A percentile compares a stretch with the other conserved stretches of the same genome.
Evolutionary conservation across 768 basidiomycete species (phyloP).

Genomic region (Clitopilus hobsonii): DNA sequence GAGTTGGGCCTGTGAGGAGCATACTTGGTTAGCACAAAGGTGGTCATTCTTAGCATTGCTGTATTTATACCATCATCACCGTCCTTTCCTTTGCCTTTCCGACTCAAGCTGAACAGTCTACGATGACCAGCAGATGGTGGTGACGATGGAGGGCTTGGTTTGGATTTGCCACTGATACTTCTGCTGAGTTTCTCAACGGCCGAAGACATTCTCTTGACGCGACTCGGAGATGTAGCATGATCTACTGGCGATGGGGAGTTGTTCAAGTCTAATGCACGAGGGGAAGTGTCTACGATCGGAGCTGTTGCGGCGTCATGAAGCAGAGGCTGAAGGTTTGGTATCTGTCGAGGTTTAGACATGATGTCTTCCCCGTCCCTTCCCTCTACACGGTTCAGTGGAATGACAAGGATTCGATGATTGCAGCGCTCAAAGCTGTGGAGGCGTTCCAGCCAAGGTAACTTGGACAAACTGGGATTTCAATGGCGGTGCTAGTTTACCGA

Average conservation of each 20-base stretch:
- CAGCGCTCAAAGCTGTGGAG: background rate
- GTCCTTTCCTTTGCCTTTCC: conserved; percentile 46
- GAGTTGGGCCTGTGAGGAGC: conserved; percentile 21
- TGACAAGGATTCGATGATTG: background rate
- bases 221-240: conserved; percentile 31
- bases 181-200: conserved; percentile 52
- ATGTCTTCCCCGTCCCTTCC: background rate
- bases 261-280: conserved; percentile 24
- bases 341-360: background rate
- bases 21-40: background rate
- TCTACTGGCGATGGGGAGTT: conserved; percentile 22
- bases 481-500: conserved; percentile 1
- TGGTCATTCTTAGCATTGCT: conserved; percentile 29
- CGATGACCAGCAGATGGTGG: conserved; percentile 34
- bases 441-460: background rate
- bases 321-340: background rate
- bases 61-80: too few species aligned
- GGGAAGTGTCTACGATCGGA: conserved; percentile 27
- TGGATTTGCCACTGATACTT: conserved; percentile 42
- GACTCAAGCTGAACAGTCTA: conserved; percentile 52
- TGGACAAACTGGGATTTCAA: background rate
- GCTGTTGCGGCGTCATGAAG: conserved; percentile 5
- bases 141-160: conserved; percentile 21
- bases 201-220: conserved; percentile 47
- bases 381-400: background rate